A percentile compares a stretch with the other conserved stretches of the same genome.
Evolutionary conservation across 441 rosid genomes (phyloP).

Genomic region (Erodium trifolium): DNA sequence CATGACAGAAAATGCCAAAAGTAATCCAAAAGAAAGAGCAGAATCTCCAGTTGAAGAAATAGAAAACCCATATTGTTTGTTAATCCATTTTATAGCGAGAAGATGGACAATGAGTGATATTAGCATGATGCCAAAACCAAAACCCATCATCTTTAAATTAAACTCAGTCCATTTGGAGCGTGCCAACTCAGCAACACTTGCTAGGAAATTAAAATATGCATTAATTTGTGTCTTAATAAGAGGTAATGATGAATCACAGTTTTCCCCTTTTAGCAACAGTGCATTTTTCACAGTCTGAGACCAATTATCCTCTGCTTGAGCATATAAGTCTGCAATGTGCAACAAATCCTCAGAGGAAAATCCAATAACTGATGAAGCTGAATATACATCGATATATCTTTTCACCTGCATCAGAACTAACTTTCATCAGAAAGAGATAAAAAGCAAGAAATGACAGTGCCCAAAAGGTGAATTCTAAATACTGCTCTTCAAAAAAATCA

Average conservation of each 20-base stretch:
- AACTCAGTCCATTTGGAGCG: constrained; percentile 97
- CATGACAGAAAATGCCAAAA: constrained; percentile 43
- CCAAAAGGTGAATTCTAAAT: not conserved
- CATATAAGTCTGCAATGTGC: constrained; percentile 50
- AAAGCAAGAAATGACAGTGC: constrained; percentile 3
- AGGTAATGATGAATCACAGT: constrained; percentile 26
- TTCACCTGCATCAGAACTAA: constrained; percentile 50
- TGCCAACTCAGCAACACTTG: constrained; percentile 69
- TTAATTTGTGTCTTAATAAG: constrained; percentile 43
- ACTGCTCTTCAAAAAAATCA: not conserved
- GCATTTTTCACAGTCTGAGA: constrained; percentile 32
- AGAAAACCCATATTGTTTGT: constrained; percentile 24
- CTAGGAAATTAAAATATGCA: constrained; percentile 56
- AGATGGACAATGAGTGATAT: constrained; percentile 45
- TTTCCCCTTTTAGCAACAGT: constrained; percentile 27
- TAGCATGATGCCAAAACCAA: constrained; percentile 62
- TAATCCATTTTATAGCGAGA: constrained; percentile 35
- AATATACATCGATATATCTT: constrained; percentile 83
- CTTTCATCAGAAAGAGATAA: not conserved
- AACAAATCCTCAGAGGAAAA: constrained; percentile 78
- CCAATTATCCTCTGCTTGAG: constrained; percentile 54
- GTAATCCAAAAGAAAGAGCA: constrained; percentile 35
- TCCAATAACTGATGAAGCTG: constrained; percentile 87
- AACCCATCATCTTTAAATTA: constrained; percentile 65
- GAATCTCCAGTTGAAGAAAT: constrained; percentile 29